These are phyloP conservation scores for Rosa multiflora DNA, from an alignment of 306 rosid genomes.

Conservation along the genomic window DNA sequence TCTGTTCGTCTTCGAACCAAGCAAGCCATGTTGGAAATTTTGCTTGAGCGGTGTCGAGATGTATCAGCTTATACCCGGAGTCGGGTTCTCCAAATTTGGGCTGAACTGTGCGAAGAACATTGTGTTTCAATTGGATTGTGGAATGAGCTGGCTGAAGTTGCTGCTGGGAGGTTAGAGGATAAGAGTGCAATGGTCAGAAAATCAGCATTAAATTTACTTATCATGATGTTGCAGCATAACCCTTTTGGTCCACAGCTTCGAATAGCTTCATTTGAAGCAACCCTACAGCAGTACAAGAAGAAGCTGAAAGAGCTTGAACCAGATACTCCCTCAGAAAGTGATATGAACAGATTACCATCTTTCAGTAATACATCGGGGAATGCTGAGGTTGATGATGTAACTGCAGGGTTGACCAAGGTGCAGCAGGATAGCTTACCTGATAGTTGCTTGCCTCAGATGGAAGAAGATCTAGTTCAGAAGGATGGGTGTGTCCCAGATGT, in stretches of 20 bases:
- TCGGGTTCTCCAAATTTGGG: constrained; percentile 97
- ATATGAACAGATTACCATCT: constrained; percentile 36
- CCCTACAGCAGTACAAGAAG: constrained; percentile 75
- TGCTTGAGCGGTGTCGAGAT: constrained; percentile 97
- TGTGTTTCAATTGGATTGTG: constrained; percentile 95
- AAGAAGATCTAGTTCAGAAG: constrained; percentile 47
- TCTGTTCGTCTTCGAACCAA: constrained; percentile 84
- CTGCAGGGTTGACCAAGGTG: constrained; percentile 37
- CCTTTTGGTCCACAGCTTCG: constrained; percentile 97
- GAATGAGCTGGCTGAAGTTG: constrained; percentile 84
- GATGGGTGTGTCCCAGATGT: constrained; percentile 71
- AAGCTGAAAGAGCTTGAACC: constrained; percentile 79
- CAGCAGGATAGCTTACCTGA: constrained; percentile 69
- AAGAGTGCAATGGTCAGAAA: constrained; percentile 94
- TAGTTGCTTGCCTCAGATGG: constrained; percentile 59
- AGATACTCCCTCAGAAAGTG: constrained; percentile 47
- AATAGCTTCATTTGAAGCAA: constrained; percentile 81
- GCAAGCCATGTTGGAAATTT: constrained; percentile 96
- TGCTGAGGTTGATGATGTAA: constrained; percentile 58
- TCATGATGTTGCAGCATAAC: constrained; percentile 95
- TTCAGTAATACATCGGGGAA: constrained; percentile 44
- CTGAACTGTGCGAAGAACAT: constrained; percentile 88
- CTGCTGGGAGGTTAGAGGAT: constrained; percentile 98
- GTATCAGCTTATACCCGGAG: constrained; percentile 96
- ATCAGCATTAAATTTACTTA: constrained; percentile 73